These are phyloP conservation scores for Boletus huronensis DNA, from an alignment of 768 basidiomycete genomes.

Conservation along the genomic window DNA sequence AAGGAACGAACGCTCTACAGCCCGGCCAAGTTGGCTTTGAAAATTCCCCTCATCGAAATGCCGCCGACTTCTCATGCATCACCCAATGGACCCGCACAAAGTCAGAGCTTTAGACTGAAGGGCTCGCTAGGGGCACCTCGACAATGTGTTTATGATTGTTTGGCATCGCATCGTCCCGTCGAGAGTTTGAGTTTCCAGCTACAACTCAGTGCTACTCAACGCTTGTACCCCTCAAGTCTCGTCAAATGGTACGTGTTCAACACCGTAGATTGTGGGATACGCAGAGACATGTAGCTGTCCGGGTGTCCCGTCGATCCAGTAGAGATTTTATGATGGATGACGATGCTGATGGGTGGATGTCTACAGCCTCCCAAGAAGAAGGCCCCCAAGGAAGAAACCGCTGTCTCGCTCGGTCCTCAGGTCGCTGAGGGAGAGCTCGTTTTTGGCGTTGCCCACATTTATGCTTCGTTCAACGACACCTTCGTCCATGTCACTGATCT, in stretches of 20 bases:
- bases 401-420: conserved; percentile 92
- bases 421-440: conserved; percentile 96
- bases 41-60: no score
- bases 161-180: conserved; percentile 5
- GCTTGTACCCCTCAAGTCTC: conserved; percentile 26
- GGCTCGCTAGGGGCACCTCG: neutral
- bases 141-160: conserved; percentile 21
- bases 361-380: conserved; percentile 82
- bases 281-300: neutral
- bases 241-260: conserved; percentile 37
- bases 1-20: neutral
- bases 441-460: conserved; percentile 98
- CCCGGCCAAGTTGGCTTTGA: no score
- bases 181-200: conserved; percentile 1
- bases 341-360: conserved; percentile 48
- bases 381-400: conserved; percentile 72
- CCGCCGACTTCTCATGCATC: no score
- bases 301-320: conserved; percentile 1
- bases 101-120: neutral
- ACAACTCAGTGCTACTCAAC: conserved; percentile 9
- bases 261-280: neutral
- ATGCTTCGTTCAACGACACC: conserved; percentile 99
- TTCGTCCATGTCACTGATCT: conserved; percentile 99
- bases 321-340: conserved; percentile 44
- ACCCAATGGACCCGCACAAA: neutral